Evolutionary conservation across 1,284 basidiomycete species (phyloP), one percentile per base, ranked within the genome.

Genomic region (Trametes versicolor): DNA sequence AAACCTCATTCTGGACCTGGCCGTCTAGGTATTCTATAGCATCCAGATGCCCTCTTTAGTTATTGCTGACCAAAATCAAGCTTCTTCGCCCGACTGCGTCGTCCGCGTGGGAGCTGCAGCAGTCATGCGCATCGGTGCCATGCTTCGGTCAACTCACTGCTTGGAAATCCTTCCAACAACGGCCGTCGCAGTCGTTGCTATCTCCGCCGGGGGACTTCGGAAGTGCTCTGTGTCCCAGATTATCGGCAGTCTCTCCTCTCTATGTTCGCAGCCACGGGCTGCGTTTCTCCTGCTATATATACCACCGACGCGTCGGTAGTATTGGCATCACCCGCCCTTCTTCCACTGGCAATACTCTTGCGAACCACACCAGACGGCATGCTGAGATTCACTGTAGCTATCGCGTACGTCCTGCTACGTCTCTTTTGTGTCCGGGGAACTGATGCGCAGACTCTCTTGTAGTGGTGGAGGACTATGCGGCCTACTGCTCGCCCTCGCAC

Each of bases 381-480:
- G 64, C 41, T 62, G 32, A 60, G 53, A 37, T 39, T 66, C 58
- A 52, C 41, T 9, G 58, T 68, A 19, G 66, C 60, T 3, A 63
- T 68, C 49, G 50, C 63, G 66, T 68, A 43, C 4, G 63, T 58
- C 13, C 12, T 0, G 45, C 19, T 37, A 29, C 47, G 32, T n/a
- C 17, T n/a, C 1, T 32, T 13, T 25, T 19, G 6, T 12, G 6
- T 19, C 41, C 8, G 37, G 15, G 6, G 4, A 6, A 21, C 54
- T 56, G 8, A 56, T 43, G 8, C 6, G n/a, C 10, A 7, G 4
- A 9, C 5, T 21, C 3, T 6, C 7, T 3, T 23, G 3, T 53
- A 82, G 81, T 59, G 81, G 81, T 6, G 81, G 76, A 13, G 81
- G 81, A 0, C 75, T 82, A 13, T 78, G 71, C 2, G 81, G 81